Conservation (phyloP, 768 basidiomycete genomes). For the Mycena vulgaris region DNA sequence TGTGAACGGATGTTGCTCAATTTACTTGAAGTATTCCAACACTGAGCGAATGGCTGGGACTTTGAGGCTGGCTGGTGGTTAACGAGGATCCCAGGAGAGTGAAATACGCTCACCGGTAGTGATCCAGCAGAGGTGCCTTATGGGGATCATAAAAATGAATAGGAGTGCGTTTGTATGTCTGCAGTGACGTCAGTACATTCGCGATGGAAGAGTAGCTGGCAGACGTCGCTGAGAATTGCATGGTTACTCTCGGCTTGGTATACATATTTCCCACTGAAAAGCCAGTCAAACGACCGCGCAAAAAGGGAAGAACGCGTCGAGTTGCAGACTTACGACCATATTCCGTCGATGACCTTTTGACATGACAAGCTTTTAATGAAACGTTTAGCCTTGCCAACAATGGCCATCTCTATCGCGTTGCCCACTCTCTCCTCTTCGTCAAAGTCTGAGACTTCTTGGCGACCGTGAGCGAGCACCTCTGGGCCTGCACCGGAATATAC, state of each 20-base stretch:
- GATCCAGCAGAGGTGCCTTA: conserved; percentile 93
- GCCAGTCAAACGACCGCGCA: conserved; percentile 25
- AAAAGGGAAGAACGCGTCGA: neutral
- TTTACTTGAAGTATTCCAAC: conserved; percentile 89
- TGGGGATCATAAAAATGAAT: conserved; percentile 96
- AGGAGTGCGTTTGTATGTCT: conserved; percentile 95
- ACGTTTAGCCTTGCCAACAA: conserved; percentile 86
- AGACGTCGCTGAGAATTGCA: conserved; percentile 90
- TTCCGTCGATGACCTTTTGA: conserved; percentile 90
- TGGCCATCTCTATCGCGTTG: conserved; percentile 95
- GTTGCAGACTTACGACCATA: conserved; percentile 73
- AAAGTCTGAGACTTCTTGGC: conserved; percentile 72
- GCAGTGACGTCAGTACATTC: neutral
- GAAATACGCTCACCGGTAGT: conserved; percentile 79
- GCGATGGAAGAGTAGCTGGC: conserved; percentile 37
- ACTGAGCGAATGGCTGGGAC: conserved; percentile 94
- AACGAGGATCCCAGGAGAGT: conserved; percentile 2
- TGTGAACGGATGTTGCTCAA: neutral
- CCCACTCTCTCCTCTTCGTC: conserved; percentile 87
- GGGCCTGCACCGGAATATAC: conserved; percentile 84
- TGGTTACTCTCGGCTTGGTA: conserved; percentile 92
- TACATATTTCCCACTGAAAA: conserved; percentile 86
- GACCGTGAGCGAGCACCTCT: conserved; percentile 69
- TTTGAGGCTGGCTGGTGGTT: conserved; percentile 73
- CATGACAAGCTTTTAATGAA: conserved; percentile 93